Evolutionary conservation across 2,329 filamentous ascomycete genomes (phyloP).

Genomic region (Periconia digitata): DNA sequence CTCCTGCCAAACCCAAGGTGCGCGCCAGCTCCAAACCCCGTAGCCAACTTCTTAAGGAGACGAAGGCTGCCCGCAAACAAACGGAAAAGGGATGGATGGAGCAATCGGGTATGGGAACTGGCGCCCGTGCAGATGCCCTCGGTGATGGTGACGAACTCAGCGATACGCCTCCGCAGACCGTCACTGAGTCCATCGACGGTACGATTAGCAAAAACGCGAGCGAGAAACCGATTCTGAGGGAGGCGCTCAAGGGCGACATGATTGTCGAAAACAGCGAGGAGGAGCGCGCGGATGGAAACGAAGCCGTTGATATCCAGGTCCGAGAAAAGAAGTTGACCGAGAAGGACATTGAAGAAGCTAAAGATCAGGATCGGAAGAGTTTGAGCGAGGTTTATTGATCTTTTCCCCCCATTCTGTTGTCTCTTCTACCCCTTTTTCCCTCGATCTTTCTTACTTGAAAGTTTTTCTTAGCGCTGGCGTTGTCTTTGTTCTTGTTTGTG

Average conservation of each 20-base stretch:
- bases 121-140: slow-evolving; percentile 48
- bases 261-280: slow-evolving; percentile 32
- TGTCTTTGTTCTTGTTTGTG: too few relatives aligned
- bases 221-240: slow-evolving; percentile 28
- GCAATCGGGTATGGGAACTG: slow-evolving; percentile 52
- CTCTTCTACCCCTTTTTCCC: too few relatives aligned
- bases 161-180: slow-evolving; percentile 11
- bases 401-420: too few relatives aligned
- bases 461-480: too few relatives aligned
- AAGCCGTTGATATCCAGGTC: slow-evolving; percentile 9
- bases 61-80: slow-evolving; percentile 36
- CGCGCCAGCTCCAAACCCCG: slow-evolving; percentile 32
- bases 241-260: slow-evolving; percentile 39
- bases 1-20: slow-evolving; percentile 20
- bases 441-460: neutral
- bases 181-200: neutral
- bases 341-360: slow-evolving; percentile 32
- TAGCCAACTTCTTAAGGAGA: slow-evolving; percentile 34
- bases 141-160: slow-evolving; percentile 43
- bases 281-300: slow-evolving; percentile 15
- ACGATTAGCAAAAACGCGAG: slow-evolving; percentile 5
- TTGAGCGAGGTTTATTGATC: slow-evolving; percentile 38
- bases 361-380: slow-evolving; percentile 31
- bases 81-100: slow-evolving; percentile 46
- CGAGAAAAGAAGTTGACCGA: slow-evolving; percentile 20